A percentile compares a stretch with the other conserved stretches of the same genome.
Conservation (phyloP, 164 flowering plant genomes). For the Platanus orientalis region DNA sequence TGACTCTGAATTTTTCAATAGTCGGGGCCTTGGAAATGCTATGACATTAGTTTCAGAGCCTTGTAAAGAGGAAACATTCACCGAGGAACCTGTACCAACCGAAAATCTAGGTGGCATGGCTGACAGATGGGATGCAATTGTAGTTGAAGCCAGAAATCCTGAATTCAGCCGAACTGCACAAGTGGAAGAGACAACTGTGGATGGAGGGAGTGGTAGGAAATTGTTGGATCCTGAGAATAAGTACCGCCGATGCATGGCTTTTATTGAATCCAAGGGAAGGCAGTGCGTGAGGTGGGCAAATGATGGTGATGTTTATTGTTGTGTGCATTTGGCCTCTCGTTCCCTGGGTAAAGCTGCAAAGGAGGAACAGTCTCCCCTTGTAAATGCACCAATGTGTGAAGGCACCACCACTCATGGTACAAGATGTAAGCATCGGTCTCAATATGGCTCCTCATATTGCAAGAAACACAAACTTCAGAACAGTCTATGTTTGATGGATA, state of each 20-base stretch:
- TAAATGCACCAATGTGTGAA: slow-evolving; percentile 62
- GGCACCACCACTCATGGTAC: slow-evolving; percentile 89
- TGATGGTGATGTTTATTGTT: slow-evolving; percentile 89
- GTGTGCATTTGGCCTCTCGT: slow-evolving; percentile 81
- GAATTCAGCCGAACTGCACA: slow-evolving; percentile 27
- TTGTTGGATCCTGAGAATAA: slow-evolving; percentile 35
- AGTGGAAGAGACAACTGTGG: slow-evolving; percentile 33
- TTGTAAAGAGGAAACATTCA: slow-evolving; percentile 22
- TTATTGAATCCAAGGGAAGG: slow-evolving; percentile 90
- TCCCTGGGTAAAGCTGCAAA: slow-evolving; percentile 40
- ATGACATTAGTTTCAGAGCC: slow-evolving; percentile 21
- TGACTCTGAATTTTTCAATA: slow-evolving; percentile 42
- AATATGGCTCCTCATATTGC: slow-evolving; percentile 66
- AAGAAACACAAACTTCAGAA: slow-evolving; percentile 69
- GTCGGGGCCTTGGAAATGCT: slow-evolving; percentile 26
- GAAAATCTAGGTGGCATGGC: slow-evolving; percentile 20
- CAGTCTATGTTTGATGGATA: slow-evolving; percentile 17
- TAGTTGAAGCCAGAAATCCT: slow-evolving; percentile 48
- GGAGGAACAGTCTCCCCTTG: slow-evolving; percentile 35
- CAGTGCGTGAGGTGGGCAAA: slow-evolving; percentile 95
- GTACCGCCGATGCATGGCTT: slow-evolving; percentile 74
- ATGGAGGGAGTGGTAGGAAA: slow-evolving; percentile 27
- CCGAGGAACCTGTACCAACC: slow-evolving; percentile 20
- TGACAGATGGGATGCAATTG: slow-evolving; percentile 57
- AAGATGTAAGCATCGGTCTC: slow-evolving; percentile 85